Percentiles rank a stretch among this genome's conserved stretches.
Evolutionary conservation across 2,329 filamentous ascomycete genomes (phyloP).

Genomic region (Dryadomyces quercivorus): DNA sequence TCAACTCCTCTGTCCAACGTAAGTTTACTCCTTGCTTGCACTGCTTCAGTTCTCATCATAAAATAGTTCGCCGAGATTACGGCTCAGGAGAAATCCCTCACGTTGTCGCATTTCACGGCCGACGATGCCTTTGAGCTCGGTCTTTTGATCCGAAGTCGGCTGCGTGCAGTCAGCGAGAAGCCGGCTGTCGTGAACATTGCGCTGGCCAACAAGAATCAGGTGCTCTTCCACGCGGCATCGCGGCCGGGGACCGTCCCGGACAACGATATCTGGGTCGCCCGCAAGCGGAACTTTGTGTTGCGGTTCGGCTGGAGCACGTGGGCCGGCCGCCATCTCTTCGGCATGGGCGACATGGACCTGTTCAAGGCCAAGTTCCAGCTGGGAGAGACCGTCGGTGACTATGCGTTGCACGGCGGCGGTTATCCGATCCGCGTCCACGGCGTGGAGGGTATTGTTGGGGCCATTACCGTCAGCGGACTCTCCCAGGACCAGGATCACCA

Average conservation of each 20-base stretch:
- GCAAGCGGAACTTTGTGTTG: conserved; percentile 62
- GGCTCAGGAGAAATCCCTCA: conserved; percentile 24
- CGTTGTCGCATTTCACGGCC: conserved; percentile 43
- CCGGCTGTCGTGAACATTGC: conserved; percentile 53
- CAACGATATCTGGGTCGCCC: conserved; percentile 56
- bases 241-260: conserved; percentile 57
- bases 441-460: conserved; percentile 63
- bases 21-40: no score
- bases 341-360: conserved; percentile 50
- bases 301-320: conserved; percentile 60
- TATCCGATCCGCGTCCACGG: conserved; percentile 60
- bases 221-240: conserved; percentile 59
- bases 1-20: not conserved
- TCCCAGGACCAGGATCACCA: conserved; percentile 69
- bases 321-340: conserved; percentile 24
- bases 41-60: not conserved
- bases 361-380: conserved; percentile 57
- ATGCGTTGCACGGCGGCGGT: conserved; percentile 68
- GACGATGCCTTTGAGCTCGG: conserved; percentile 55
- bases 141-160: conserved; percentile 49
- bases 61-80: not conserved
- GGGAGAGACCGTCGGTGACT: conserved; percentile 43
- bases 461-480: conserved; percentile 64
- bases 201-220: conserved; percentile 46
- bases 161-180: conserved; percentile 23